These are phyloP conservation scores for Agarophyton chilense DNA, from an alignment of 23 red algal genomes.

Conservation along the genomic window DNA sequence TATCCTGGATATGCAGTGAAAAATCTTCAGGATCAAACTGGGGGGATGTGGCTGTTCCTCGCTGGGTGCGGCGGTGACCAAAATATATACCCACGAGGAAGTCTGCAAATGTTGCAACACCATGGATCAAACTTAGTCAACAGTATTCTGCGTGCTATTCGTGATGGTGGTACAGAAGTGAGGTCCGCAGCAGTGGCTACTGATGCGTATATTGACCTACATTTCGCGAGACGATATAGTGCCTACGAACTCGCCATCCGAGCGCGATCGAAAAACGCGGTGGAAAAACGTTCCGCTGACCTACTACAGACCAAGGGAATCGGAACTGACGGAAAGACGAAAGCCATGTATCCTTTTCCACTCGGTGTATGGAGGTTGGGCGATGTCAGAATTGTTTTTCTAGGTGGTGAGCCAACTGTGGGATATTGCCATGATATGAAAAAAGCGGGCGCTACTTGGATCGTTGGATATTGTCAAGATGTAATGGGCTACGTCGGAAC, in stretches of 20 bases:
- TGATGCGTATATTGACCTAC: not conserved
- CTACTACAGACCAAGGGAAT: slow-evolving; percentile 1
- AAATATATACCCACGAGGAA: slow-evolving; percentile 72
- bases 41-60: slow-evolving; percentile 48
- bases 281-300: slow-evolving; percentile 27
- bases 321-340: slow-evolving; percentile 14
- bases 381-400: slow-evolving; percentile 40
- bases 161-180: not conserved
- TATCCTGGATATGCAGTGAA: slow-evolving; percentile 46
- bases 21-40: slow-evolving; percentile 32
- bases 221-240: slow-evolving; percentile 18
- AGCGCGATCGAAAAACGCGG: not conserved
- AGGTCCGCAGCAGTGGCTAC: not conserved
- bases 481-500: slow-evolving; percentile 72
- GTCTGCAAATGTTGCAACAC: not conserved
- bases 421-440: slow-evolving; percentile 26
- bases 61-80: slow-evolving; percentile 66
- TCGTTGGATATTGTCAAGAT: slow-evolving; percentile 69
- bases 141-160: not conserved
- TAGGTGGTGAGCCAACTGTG: slow-evolving; percentile 79
- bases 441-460: slow-evolving; percentile 42
- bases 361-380: slow-evolving; percentile 41
- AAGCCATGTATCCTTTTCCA: slow-evolving; percentile 40
- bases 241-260: slow-evolving; percentile 5
- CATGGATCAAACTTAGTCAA: slow-evolving; percentile 27